Conservation (phyloP, 805 yeast species). For the Peterozyma toletana region DNA sequence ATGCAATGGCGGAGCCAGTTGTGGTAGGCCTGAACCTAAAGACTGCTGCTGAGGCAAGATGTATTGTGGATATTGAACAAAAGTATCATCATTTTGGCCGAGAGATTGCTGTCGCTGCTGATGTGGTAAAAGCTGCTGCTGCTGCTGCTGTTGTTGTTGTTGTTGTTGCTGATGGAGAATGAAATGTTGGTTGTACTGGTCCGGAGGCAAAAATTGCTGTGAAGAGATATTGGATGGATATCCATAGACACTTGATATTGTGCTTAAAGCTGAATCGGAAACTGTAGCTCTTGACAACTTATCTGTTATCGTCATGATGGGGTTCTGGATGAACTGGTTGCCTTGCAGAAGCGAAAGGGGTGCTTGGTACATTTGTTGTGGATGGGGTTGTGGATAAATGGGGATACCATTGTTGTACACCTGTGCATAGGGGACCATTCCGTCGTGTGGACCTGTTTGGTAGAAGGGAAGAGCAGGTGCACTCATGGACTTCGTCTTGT, state of each 20-base stretch:
- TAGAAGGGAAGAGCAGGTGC: too few species aligned
- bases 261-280: neutral
- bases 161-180: neutral
- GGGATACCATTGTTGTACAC: neutral
- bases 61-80: neutral
- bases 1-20: neutral
- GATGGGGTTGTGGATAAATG: neutral
- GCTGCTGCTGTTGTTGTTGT: constrained; percentile 1
- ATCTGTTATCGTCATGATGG: neutral
- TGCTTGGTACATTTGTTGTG: neutral
- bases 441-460: too few species aligned
- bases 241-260: neutral
- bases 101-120: constrained; percentile 2
- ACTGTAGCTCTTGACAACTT: neutral
- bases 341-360: neutral
- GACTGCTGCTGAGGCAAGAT: neutral
- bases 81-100: too few species aligned
- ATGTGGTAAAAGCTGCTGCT: neutral
- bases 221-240: too few species aligned
- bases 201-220: neutral
- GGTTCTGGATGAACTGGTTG: neutral
- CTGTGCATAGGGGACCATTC: neutral
- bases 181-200: neutral
- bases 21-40: neutral
- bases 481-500: too few species aligned